Evolutionary conservation across 257 asterid species (phyloP).

Genomic region (Solanum medicagineum): DNA sequence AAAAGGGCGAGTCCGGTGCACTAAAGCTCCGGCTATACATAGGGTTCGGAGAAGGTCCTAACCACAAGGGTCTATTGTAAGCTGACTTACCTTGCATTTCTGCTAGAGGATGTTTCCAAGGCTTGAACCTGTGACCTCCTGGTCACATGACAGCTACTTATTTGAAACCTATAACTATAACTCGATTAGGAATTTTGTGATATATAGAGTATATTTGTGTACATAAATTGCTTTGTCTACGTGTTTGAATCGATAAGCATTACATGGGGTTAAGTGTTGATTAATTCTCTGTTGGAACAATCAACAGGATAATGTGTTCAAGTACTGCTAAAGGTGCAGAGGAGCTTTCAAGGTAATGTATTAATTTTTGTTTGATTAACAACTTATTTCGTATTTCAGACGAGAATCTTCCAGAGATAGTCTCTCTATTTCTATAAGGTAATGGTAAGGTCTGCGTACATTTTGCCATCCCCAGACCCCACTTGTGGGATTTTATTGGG

Average conservation of each 20-base stretch:
- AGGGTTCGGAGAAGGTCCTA: too few species aligned
- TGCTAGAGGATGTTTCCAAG: too few species aligned
- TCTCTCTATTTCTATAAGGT: too few species aligned
- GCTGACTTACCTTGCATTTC: accelerated
- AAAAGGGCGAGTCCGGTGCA: too few species aligned
- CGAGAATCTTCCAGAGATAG: too few species aligned
- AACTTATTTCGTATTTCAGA: not conserved
- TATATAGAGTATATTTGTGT: not conserved
- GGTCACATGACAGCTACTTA: not conserved
- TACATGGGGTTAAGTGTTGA: not conserved
- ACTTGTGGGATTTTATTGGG: too few species aligned
- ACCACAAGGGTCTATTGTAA: too few species aligned
- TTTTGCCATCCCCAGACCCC: too few species aligned
- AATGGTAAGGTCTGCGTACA: too few species aligned
- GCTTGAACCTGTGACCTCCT: too few species aligned
- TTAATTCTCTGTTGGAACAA: not conserved
- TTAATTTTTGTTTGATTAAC: not conserved
- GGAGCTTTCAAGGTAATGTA: not conserved
- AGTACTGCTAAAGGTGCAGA: not conserved
- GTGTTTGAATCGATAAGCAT: not conserved
- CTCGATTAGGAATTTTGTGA: not conserved
- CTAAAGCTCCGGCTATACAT: too few species aligned
- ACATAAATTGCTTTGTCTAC: not conserved
- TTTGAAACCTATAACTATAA: not conserved
- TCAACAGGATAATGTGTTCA: not conserved